Conservation (phyloP, 257 asterid genomes). For the Eustoma russellianum region DNA sequence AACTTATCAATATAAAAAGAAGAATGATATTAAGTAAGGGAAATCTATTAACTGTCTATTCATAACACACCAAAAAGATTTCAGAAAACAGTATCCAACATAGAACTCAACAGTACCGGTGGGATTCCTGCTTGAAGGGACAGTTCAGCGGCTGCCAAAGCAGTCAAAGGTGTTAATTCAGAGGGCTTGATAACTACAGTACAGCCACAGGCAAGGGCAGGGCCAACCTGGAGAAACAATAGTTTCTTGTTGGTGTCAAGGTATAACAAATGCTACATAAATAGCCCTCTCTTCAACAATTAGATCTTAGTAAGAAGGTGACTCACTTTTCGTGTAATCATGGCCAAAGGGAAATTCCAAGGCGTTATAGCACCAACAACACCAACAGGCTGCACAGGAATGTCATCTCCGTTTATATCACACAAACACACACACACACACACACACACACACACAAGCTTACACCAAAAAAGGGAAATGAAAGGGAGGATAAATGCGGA, state of each 20-base stretch:
- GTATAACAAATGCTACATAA: neutral
- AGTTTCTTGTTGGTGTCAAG: neutral
- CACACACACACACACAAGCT: no score
- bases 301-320: constrained; percentile 5
- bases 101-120: constrained; percentile 36
- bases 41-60: no score
- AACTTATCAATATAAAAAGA: no score
- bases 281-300: neutral
- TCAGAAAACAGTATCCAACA: no score
- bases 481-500: no score
- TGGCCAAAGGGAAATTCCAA: constrained; percentile 98
- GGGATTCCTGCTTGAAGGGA: constrained; percentile 98
- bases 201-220: constrained; percentile 98
- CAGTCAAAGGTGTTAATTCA: constrained; percentile 91
- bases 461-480: neutral
- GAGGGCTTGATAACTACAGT: constrained; percentile 92
- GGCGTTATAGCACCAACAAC: constrained; percentile 97
- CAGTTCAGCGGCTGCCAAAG: constrained; percentile 95
- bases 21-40: no score
- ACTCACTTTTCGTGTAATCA: constrained; percentile 90
- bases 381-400: constrained; percentile 80
- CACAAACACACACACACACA: no score
- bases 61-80: no score
- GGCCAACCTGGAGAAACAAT: constrained; percentile 63
- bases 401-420: neutral